Conservation (phyloP, 2,329 filamentous ascomycete species). For the Fusarium oligoseptatum region DNA sequence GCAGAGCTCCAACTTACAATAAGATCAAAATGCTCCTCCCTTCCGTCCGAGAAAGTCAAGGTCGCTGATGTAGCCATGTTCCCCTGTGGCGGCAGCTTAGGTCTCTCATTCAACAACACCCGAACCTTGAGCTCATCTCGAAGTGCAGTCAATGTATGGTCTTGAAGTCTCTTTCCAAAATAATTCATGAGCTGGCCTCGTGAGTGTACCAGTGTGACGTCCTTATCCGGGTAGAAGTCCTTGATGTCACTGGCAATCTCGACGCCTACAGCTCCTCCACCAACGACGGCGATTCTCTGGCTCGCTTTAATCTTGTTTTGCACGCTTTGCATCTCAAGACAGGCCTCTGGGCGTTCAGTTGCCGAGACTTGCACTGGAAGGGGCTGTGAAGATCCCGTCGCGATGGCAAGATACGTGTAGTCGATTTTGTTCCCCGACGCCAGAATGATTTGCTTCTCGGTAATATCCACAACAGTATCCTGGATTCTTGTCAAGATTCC, state of each 20-base stretch:
- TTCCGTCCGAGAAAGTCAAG: neutral
- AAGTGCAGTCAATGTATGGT: neutral
- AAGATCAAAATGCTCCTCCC: neutral
- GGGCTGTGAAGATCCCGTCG: constrained; percentile 1
- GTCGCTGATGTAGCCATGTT: neutral
- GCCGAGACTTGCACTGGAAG: neutral
- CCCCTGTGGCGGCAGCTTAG: neutral
- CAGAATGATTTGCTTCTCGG: neutral
- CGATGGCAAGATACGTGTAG: constrained; percentile 7
- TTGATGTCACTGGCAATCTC: constrained; percentile 17
- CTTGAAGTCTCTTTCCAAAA: neutral
- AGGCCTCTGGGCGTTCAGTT: neutral
- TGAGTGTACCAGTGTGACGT: constrained; percentile 11
- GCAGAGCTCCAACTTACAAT: neutral
- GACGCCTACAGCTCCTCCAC: constrained; percentile 16
- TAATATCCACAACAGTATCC: neutral
- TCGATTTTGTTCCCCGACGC: neutral
- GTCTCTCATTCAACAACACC: constrained; percentile 7
- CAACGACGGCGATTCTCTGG: constrained; percentile 10
- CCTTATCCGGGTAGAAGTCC: constrained; percentile 5
- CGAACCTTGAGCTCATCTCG: neutral
- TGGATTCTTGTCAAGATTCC: neutral
- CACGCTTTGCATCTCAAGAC: neutral
- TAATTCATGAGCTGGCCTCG: neutral
- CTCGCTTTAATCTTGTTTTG: neutral